phyloP scores from a whole-genome alignment of 768 basidiomycete genomes.

The Tephrocybe rancida region DNA sequence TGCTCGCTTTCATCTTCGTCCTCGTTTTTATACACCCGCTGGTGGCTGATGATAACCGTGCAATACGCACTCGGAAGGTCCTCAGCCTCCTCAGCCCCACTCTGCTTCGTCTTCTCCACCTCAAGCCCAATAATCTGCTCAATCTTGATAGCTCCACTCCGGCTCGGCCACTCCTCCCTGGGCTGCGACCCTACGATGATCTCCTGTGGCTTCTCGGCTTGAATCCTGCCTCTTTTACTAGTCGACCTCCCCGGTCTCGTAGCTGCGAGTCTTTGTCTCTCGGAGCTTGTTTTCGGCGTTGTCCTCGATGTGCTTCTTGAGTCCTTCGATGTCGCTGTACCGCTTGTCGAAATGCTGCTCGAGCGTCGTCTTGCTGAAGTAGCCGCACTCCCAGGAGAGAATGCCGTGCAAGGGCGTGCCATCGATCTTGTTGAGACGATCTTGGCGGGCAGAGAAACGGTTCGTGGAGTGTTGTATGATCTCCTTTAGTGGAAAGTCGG shows the following conservation, averaged over 20 bases:
- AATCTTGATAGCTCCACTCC: constrained; percentile 64
- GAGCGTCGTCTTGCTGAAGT: constrained; percentile 50
- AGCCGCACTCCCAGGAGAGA: constrained; percentile 52
- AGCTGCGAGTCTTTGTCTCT: constrained; percentile 27
- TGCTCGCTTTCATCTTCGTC: constrained; percentile 45
- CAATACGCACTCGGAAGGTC: constrained; percentile 73
- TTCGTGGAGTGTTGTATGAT: constrained; percentile 41
- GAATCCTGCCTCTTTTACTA: constrained; percentile 39
- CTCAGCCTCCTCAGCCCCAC: constrained; percentile 57
- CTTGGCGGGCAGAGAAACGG: constrained; percentile 45
- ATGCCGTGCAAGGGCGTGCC: constrained; percentile 34
- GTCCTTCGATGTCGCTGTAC: constrained; percentile 31
- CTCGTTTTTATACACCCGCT: constrained; percentile 46
- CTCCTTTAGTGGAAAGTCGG: constrained; percentile 41
- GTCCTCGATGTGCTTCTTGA: constrained; percentile 29
- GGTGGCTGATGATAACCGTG: constrained; percentile 43
- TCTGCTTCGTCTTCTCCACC: constrained; percentile 52
- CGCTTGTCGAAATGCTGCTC: constrained; percentile 35
- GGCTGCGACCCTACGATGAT: constrained; percentile 52
- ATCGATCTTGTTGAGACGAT: constrained; percentile 40
- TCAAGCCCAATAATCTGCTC: constrained; percentile 69
- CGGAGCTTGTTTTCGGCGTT: constrained; percentile 54
- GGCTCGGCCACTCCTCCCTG: constrained; percentile 62
- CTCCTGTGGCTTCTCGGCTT: constrained; percentile 38
- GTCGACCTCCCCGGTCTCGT: constrained; percentile 30